Evolutionary conservation across 1,139 yeast genomes (phyloP).

Genomic region (Geotrichum klebahnii): DNA sequence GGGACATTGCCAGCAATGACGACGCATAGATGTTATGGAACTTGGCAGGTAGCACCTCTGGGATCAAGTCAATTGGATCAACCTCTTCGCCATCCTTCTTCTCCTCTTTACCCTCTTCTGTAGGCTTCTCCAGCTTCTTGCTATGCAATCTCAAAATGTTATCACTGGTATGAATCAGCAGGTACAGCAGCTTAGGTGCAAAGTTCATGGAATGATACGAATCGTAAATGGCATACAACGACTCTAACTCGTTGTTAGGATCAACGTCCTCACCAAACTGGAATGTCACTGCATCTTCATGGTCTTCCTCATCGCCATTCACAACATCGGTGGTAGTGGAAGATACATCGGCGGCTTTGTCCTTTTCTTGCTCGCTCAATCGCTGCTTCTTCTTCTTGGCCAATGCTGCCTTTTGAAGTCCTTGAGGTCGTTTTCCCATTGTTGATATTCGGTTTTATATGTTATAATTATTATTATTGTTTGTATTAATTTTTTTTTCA

Average conservation of each 20-base stretch:
- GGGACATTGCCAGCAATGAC: conserved; percentile 43
- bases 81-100: conserved; percentile 10
- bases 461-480: background rate
- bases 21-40: conserved; percentile 73
- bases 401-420: conserved; percentile 64
- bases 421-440: conserved; percentile 66
- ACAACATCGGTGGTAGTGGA: background rate
- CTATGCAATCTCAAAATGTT: conserved; percentile 21
- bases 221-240: conserved; percentile 57
- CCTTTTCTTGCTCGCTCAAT: conserved; percentile 23
- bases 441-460: background rate
- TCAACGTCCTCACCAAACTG: conserved; percentile 68
- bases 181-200: conserved; percentile 15
- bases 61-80: conserved; percentile 21
- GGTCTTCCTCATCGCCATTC: conserved; percentile 16
- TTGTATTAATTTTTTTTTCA: no score
- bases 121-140: conserved; percentile 12
- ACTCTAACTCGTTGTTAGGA: conserved; percentile 73
- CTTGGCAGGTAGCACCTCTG: conserved; percentile 46
- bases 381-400: conserved; percentile 42
- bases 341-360: conserved; percentile 21
- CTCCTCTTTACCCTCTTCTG: background rate
- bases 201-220: background rate
- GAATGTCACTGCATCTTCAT: conserved; percentile 49
- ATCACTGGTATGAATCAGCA: conserved; percentile 81